phyloP scores from a whole-genome alignment of 1,284 basidiomycete genomes.

The Retiboletus flavoniger region DNA sequence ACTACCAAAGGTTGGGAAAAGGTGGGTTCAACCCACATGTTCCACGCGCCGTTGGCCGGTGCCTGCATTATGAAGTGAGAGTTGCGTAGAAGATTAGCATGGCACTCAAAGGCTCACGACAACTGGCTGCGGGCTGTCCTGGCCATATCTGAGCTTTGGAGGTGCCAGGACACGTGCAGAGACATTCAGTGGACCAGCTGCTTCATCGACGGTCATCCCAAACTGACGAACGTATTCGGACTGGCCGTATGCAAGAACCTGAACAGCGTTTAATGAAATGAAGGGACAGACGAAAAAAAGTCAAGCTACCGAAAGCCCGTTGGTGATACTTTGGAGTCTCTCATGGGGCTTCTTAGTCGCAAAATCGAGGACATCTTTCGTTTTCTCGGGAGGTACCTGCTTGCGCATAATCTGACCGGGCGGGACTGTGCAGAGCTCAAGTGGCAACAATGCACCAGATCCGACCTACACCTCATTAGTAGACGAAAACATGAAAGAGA shows the following conservation, averaged over 20 bases:
- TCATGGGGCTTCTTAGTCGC: conserved; percentile 66
- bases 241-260: conserved; percentile 69
- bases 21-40: conserved; percentile 47
- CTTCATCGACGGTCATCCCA: conserved; percentile 55
- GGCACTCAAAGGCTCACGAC: conserved; percentile 43
- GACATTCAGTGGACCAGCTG: conserved; percentile 49
- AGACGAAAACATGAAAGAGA: neutral
- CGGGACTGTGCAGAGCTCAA: conserved; percentile 65
- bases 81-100: neutral
- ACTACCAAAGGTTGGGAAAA: neutral
- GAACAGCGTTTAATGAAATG: neutral
- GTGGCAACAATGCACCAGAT: conserved; percentile 61
- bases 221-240: conserved; percentile 73
- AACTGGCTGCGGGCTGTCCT: conserved; percentile 46
- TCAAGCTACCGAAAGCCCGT: conserved; percentile 50
- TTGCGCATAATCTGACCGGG: conserved; percentile 74
- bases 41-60: conserved; percentile 67
- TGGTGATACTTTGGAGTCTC: conserved; percentile 57
- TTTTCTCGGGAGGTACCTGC: conserved; percentile 67
- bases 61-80: conserved; percentile 35
- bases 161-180: conserved; percentile 60
- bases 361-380: conserved; percentile 64
- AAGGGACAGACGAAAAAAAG: neutral
- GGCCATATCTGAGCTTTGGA: conserved; percentile 62
- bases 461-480: conserved; percentile 48